phyloP scores from a whole-genome alignment of 768 basidiomycete genomes.

The Hypholoma fasciculare region DNA sequence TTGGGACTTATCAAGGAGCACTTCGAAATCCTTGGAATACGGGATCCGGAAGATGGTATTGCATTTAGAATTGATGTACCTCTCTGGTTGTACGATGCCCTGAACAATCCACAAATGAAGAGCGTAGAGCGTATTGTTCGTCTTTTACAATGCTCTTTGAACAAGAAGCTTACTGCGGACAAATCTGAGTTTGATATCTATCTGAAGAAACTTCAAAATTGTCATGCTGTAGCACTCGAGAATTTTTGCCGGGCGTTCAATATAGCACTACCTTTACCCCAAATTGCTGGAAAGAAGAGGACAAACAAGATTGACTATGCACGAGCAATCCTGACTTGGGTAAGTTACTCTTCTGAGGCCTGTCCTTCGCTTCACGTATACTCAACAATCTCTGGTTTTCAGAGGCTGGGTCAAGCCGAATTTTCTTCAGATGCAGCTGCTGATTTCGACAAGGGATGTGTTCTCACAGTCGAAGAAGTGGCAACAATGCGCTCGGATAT shows the following conservation, averaged over 20 bases:
- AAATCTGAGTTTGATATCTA: no score
- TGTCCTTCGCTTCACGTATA: not conserved
- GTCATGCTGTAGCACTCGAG: no score
- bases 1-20: slow-evolving; percentile 32
- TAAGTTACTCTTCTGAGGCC: not conserved
- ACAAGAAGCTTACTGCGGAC: no score
- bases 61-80: slow-evolving; percentile 38
- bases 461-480: slow-evolving; percentile 12
- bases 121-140: not conserved
- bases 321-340: not conserved
- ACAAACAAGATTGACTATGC: no score
- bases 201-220: no score
- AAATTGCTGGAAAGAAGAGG: no score
- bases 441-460: not conserved
- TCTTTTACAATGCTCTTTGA: no score
- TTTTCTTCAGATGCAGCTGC: not conserved
- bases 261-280: no score
- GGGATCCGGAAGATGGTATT: slow-evolving; percentile 19
- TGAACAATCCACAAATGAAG: not conserved
- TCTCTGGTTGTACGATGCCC: not conserved
- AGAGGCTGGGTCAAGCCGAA: not conserved
- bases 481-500: slow-evolving; percentile 23
- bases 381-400: not conserved
- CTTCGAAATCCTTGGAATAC: slow-evolving; percentile 19
- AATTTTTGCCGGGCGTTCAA: no score